Conservation (phyloP, 495 filamentous ascomycete species). For the Hypoxylon lenormandii region DNA sequence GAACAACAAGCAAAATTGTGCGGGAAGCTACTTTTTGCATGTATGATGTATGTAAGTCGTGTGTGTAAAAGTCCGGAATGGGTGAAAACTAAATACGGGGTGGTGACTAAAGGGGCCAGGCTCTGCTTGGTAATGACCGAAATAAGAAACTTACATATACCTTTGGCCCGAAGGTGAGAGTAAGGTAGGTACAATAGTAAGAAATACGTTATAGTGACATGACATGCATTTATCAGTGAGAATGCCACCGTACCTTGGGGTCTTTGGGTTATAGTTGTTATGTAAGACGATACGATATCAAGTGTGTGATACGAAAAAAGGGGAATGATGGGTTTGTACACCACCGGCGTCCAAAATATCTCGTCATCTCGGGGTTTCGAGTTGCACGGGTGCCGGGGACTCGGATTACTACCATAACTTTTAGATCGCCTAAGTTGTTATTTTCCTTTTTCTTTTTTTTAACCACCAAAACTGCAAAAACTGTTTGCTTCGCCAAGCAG, state of each 20-base stretch:
- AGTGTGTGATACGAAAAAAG: not conserved
- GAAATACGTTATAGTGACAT: no score
- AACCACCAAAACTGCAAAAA: no score
- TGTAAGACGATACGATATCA: not conserved
- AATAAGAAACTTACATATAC: slow-evolving; percentile 3
- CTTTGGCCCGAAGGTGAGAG: no score
- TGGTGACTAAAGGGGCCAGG: no score
- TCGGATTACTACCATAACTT: slow-evolving; percentile 8
- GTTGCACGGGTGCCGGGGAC: slow-evolving; percentile 35
- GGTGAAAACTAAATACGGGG: not conserved
- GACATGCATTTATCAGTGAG: not conserved
- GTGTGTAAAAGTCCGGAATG: no score
- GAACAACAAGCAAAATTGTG: not conserved
- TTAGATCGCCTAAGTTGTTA: no score
- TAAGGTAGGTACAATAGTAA: no score
- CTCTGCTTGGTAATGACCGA: no score
- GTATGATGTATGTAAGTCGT: no score
- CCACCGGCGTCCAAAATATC: slow-evolving; percentile 24
- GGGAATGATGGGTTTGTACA: not conserved
- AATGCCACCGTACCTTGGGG: not conserved
- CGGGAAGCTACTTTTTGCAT: no score
- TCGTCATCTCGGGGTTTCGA: slow-evolving; percentile 46
- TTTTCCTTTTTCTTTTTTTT: no score
- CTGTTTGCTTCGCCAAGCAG: slow-evolving; percentile 1
- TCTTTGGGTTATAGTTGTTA: not conserved